Evolutionary conservation across 768 basidiomycete species (phyloP).

Genomic region (Psilocybe tampanensis): DNA sequence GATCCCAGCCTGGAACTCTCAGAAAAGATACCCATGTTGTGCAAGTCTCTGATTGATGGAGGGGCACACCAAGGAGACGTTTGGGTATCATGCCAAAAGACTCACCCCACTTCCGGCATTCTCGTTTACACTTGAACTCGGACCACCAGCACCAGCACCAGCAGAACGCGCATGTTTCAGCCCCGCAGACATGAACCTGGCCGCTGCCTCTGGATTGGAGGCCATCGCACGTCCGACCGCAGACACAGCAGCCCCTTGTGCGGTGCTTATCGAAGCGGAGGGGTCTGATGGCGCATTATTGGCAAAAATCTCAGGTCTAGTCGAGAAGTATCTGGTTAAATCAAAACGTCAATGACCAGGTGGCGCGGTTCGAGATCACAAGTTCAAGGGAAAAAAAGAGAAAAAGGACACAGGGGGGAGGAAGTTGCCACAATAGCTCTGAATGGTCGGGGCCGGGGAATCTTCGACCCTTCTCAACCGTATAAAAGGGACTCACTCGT

Average conservation of each 20-base stretch:
- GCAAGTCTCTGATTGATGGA: constrained; percentile 13
- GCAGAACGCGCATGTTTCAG: constrained; percentile 31
- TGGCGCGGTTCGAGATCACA: constrained; percentile 18
- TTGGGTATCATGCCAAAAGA: constrained; percentile 13
- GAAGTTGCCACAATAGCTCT: constrained; percentile 9
- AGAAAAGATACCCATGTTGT: constrained; percentile 12
- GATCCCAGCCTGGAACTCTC: constrained; percentile 13
- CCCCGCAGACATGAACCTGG: constrained; percentile 43
- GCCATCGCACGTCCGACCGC: constrained; percentile 48
- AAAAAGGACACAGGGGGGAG: constrained; percentile 12
- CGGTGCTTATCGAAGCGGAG: constrained; percentile 24
- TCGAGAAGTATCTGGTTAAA: constrained; percentile 64
- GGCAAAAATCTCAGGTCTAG: constrained; percentile 69
- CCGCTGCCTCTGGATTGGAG: constrained; percentile 42
- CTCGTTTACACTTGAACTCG: constrained; percentile 7
- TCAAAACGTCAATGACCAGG: constrained; percentile 12
- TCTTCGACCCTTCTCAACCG: constrained; percentile 4
- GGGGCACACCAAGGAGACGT: constrained; percentile 3
- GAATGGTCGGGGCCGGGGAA: not conserved
- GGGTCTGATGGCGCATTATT: constrained; percentile 23
- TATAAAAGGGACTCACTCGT: constrained; percentile 59
- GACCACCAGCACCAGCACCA: constrained; percentile 13
- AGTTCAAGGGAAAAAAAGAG: constrained; percentile 6
- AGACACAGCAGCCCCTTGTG: constrained; percentile 36
- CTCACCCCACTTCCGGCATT: constrained; percentile 16